These are phyloP conservation scores for Ganoderma leucocontextum DNA, from an alignment of 1,284 basidiomycete genomes.

Conservation along the genomic window DNA sequence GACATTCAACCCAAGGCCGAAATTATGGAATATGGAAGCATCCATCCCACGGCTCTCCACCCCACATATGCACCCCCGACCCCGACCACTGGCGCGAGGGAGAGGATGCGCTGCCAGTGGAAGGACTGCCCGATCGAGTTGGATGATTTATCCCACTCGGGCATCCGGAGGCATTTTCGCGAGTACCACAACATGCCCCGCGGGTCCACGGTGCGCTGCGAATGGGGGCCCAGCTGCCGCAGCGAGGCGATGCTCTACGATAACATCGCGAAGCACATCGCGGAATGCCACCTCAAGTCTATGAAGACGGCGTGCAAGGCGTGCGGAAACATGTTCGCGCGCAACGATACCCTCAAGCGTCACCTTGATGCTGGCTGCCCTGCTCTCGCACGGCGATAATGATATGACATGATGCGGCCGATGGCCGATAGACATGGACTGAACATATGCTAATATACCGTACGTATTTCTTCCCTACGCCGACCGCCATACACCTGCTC, in stretches of 20 bases:
- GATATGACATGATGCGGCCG: not conserved
- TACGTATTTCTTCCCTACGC: not conserved
- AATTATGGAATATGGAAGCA: not conserved
- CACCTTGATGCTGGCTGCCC: conserved; percentile 22
- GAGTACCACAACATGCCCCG: conserved; percentile 12
- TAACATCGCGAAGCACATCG: conserved; percentile 33
- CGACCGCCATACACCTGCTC: not conserved
- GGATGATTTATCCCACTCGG: conserved; percentile 13
- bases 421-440: not conserved
- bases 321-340: conserved; percentile 25
- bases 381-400: not conserved
- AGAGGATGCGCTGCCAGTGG: conserved; percentile 20
- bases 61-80: not conserved
- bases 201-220: conserved; percentile 14
- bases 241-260: conserved; percentile 31
- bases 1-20: not conserved
- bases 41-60: not conserved
- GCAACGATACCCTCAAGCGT: conserved; percentile 29
- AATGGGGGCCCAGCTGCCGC: conserved; percentile 21
- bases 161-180: conserved; percentile 25
- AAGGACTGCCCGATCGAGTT: conserved; percentile 14
- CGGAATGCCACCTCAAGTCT: conserved; percentile 27
- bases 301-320: conserved; percentile 21
- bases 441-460: not conserved
- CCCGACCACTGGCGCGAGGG: not conserved